Base-by-base conservation (phyloP, 2,329 filamentous ascomycete genomes). In the Periconia digitata region DNA sequence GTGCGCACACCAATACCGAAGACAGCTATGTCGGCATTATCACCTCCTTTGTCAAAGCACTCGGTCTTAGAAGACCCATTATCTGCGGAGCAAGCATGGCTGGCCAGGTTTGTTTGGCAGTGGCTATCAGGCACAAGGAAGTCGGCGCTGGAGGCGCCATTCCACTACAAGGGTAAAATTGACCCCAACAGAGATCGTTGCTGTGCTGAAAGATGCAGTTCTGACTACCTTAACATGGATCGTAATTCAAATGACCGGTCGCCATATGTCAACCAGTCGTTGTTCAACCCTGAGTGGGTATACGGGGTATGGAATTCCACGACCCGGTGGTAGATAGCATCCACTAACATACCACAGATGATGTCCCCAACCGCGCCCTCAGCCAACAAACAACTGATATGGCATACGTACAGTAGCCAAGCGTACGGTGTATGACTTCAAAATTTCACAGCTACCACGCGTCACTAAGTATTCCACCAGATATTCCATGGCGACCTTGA, bases 401-500 rank as follows among this genome's bases (percentile, higher is more conserved):
- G 76, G 76, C 77, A 79, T 51, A 49, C 74, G 10, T 79, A 79
- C 58, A 75, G 70, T 6, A 70, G 71, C 0, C 76, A 79, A 64
- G 76, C 77, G 1, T 79, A 79, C 48, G 76, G 76, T 1, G 63
- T 68, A 60, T 39, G 56, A 36, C 5, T 32, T 21, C 40, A 16
- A 43, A 12, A 20, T 15, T 22, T 16, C 17, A 6, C 8, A 18
- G 8, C 22, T 20, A 8, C 6, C 15, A 1, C 7, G n/a, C 16
- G 8, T 3, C 8, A 10, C 24, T 6, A 13, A 44, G 16, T 40
- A 15, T 29, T 34, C 40, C 22, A 24, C 7, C 43, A 67, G 64
- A 76, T 79, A 41, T 79, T 79, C 67, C 76, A 79, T 56, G 76
- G 76, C 20, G 76, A 79, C 49, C 62, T 79, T 15, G 75, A 79